Evolutionary conservation across 1,139 yeast genomes (phyloP), one percentile per base, ranked within the genome.

Genomic region (Pneumocystis wakefieldiae): DNA sequence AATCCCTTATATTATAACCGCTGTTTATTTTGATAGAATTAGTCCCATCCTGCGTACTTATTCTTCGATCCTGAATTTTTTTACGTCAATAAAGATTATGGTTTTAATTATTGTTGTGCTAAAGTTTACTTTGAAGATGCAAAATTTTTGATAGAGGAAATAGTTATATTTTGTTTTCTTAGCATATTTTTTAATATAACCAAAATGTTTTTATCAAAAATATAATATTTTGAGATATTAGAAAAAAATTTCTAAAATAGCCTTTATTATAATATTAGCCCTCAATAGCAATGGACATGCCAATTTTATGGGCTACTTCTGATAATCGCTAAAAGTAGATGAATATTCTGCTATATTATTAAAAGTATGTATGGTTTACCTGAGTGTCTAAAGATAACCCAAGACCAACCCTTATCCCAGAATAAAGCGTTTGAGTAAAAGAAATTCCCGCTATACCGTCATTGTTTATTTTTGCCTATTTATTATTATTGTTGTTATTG

Each of bases 361-460:
- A 39, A 7, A 5, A 28, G 14, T 61, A 32, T n/a, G 29, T 41
- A 19, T 28, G 32, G 14, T 38, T 29, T 37, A 29, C 38, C 55
- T 90, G 84, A 72, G 97, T 95, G 77, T 92, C 97, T 78, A 94
- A 86, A 70, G 96, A 89, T 73, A 95, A 86, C 82, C 98, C 99
- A 71, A 94, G 83, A 77, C 99, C 99, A 73, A 92, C 82, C 75
- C 87, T 89, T 73, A 94, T 97, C 78, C 97, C 97, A 67, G 96
- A 96, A 81, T 95, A 88, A 78, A 92, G 84, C 73, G 83, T 84
- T 81, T 92, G 97, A 76, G 94, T 87, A 86, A 92, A 92, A 69
- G 96, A 83, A 74, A 92, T 80, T 69, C 96, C 92, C 72, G 97
- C 88, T 73, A 90, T 81, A 80, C 98, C 98, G 70, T 94, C 86